phyloP scores from a whole-genome alignment of 1,284 basidiomycete species.

The Microbotryomycetes sp. region DNA sequence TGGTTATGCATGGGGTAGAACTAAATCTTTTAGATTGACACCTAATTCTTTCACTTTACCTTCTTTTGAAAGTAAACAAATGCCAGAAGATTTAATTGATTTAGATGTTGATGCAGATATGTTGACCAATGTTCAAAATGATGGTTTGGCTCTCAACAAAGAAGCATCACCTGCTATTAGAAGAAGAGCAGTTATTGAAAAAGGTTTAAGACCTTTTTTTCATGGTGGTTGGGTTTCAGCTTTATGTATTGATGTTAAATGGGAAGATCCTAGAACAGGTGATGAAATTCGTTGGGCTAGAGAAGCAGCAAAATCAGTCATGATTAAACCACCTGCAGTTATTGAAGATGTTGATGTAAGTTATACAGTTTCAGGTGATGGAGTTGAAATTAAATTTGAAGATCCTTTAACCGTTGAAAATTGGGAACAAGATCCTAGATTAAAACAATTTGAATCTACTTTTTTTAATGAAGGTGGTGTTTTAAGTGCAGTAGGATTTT shows the following conservation, averaged over 20 bases:
- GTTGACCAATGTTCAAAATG: slow-evolving; percentile 18
- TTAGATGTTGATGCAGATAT: slow-evolving; percentile 23
- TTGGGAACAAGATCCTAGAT: slow-evolving; percentile 19
- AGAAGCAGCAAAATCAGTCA: neutral
- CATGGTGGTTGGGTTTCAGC: slow-evolving; percentile 17
- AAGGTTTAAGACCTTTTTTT: slow-evolving; percentile 22
- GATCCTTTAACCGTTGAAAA: slow-evolving; percentile 12
- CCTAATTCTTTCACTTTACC: neutral
- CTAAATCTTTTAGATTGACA: neutral
- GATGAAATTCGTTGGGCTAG: neutral
- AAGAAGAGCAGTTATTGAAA: slow-evolving; percentile 20
- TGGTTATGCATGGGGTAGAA: slow-evolving; percentile 24
- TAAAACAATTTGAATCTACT: slow-evolving; percentile 18
- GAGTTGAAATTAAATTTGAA: slow-evolving; percentile 12
- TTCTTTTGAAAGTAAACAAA: neutral
- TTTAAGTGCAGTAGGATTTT: slow-evolving; percentile 15
- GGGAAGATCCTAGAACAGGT: slow-evolving; percentile 2
- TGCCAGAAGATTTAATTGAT: slow-evolving; percentile 8
- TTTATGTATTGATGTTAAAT: slow-evolving; percentile 11
- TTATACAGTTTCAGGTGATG: slow-evolving; percentile 15
- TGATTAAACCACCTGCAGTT: neutral
- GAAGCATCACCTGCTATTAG: neutral
- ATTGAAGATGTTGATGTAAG: slow-evolving; percentile 16
- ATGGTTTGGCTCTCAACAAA: neutral
- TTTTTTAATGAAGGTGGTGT: slow-evolving; percentile 19